Conservation (phyloP, 345 rosid genomes). For the Citrus trifoliata region DNA sequence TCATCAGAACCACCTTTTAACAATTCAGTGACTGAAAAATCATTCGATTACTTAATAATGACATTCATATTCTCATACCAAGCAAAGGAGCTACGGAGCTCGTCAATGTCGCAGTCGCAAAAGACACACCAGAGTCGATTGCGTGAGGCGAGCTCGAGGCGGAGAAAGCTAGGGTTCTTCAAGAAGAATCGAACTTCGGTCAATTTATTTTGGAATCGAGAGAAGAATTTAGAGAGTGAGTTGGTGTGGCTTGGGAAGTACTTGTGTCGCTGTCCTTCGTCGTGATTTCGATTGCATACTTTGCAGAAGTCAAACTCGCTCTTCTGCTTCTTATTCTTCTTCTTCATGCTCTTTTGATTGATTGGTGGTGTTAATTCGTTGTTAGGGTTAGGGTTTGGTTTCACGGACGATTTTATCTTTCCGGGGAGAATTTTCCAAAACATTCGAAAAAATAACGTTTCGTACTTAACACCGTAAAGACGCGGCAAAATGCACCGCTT, state of each 20-base stretch:
- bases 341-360: slow-evolving; percentile 13
- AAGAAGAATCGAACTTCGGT: slow-evolving; percentile 62
- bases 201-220: slow-evolving; percentile 60
- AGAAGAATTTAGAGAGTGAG: slow-evolving; percentile 49
- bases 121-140: slow-evolving; percentile 82
- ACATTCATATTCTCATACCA: slow-evolving; percentile 38
- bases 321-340: slow-evolving; percentile 21
- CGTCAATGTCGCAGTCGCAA: slow-evolving; percentile 69
- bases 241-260: slow-evolving; percentile 70
- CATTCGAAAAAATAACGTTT: no score
- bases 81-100: slow-evolving; percentile 61
- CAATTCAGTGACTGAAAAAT: not conserved
- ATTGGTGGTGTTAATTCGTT: not conserved
- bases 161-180: slow-evolving; percentile 53
- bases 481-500: no score
- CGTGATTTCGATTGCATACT: slow-evolving; percentile 65
- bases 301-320: slow-evolving; percentile 67
- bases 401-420: not conserved
- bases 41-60: no score
- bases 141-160: slow-evolving; percentile 49
- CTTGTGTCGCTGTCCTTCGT: slow-evolving; percentile 72
- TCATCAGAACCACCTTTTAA: not conserved
- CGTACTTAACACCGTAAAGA: no score
- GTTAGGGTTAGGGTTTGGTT: slow-evolving; percentile 10
- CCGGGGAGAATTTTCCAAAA: no score